Percentiles rank a stretch among this genome's conserved stretches.
phyloP scores from a whole-genome alignment of 768 basidiomycete species.

The Auriscalpium vulgare region DNA sequence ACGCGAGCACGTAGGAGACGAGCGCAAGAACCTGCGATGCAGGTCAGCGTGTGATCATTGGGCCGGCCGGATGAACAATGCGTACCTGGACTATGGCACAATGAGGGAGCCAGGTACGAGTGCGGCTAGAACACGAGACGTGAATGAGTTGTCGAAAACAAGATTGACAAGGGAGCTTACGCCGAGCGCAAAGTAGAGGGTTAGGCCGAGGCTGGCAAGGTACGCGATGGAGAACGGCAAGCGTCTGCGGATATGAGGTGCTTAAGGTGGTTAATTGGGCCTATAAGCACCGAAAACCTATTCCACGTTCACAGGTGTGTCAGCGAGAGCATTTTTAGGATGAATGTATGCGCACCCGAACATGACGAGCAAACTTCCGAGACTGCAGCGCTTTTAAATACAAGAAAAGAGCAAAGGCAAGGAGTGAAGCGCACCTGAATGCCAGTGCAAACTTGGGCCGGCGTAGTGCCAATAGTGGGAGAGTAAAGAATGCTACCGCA shows the following conservation, averaged over 20 bases:
- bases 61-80: not conserved
- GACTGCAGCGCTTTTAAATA: slow-evolving; percentile 30
- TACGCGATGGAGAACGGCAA: slow-evolving; percentile 82
- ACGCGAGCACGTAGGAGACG: slow-evolving; percentile 83
- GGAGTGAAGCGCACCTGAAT: slow-evolving; percentile 49
- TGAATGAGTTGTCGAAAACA: not conserved
- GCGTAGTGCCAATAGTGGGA: slow-evolving; percentile 63
- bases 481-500: slow-evolving; percentile 79
- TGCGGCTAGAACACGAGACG: slow-evolving; percentile 43
- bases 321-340: not conserved
- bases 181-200: slow-evolving; percentile 86
- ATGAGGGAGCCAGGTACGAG: slow-evolving; percentile 81
- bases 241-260: slow-evolving; percentile 74
- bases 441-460: slow-evolving; percentile 89
- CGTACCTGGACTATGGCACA: slow-evolving; percentile 71
- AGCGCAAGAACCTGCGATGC: slow-evolving; percentile 62
- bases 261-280: slow-evolving; percentile 87
- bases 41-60: not conserved
- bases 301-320: not conserved
- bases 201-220: slow-evolving; percentile 73
- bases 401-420: not conserved
- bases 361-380: slow-evolving; percentile 93
- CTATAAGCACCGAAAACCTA: slow-evolving; percentile 80
- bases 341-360: slow-evolving; percentile 54
- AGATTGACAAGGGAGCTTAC: slow-evolving; percentile 38